These are phyloP conservation scores for Astrothelium macrocarpum DNA, from an alignment of 495 filamentous ascomycete genomes.

Conservation along the genomic window DNA sequence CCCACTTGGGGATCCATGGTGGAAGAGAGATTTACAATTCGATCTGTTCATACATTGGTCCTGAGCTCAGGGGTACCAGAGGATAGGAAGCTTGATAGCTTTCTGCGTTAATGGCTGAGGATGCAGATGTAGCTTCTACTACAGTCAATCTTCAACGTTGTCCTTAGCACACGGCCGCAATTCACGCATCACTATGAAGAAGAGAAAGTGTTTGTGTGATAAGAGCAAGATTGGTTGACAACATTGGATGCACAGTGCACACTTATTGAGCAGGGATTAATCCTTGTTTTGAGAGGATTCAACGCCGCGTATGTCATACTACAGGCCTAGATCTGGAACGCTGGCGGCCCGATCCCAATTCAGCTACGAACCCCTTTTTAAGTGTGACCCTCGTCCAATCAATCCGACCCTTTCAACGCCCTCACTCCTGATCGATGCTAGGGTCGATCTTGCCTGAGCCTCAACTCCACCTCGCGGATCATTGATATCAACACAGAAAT, in stretches of 20 bases:
- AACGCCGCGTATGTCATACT: neutral
- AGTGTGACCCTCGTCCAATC: neutral
- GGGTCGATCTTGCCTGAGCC: neutral
- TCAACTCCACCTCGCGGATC: neutral
- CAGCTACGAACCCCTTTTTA: neutral
- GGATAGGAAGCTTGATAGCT: neutral
- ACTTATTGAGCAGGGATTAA: neutral
- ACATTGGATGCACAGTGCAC: neutral
- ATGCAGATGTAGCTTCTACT: neutral
- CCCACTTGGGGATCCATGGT: neutral
- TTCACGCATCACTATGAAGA: neutral
- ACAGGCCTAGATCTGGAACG: neutral
- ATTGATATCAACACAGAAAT: neutral
- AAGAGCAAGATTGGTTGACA: neutral
- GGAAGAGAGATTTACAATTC: neutral
- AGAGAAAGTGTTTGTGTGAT: neutral
- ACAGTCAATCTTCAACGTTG: neutral
- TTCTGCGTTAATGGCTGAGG: neutral
- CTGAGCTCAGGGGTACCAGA: neutral
- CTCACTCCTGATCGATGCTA: neutral
- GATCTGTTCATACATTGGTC: neutral
- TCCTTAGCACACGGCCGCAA: neutral
- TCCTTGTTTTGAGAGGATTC: neutral
- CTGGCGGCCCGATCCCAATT: neutral
- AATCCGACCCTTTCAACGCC: neutral